These are phyloP conservation scores for Juglanconis oblonga DNA, from an alignment of 2,329 filamentous ascomycete genomes.

Conservation along the genomic window DNA sequence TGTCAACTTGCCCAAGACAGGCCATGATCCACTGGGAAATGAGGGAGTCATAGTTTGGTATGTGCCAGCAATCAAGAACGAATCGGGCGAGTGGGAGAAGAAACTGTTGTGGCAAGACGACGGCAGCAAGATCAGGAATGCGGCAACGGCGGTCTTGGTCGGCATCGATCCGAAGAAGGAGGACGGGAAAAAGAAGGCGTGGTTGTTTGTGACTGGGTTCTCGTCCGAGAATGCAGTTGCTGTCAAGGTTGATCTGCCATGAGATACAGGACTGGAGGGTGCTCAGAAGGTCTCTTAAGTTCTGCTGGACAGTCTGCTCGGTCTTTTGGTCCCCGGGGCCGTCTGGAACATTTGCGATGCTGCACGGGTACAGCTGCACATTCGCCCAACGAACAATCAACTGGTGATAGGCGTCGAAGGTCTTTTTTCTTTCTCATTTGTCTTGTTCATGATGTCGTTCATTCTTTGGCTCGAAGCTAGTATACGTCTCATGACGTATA, in stretches of 20 bases:
- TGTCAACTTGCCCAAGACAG: constrained; percentile 32
- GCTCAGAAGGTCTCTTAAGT: no score
- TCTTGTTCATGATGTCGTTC: no score
- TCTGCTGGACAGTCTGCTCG: no score
- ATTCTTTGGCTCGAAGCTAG: no score
- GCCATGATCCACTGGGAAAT: constrained; percentile 32
- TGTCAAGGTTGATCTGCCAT: constrained; percentile 47
- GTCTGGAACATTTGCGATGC: no score
- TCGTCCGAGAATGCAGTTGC: constrained; percentile 47
- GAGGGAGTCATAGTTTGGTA: constrained; percentile 49
- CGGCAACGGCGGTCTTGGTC: constrained; percentile 51
- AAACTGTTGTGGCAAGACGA: constrained; percentile 58
- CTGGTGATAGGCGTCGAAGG: no score
- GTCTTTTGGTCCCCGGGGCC: no score
- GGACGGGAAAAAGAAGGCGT: constrained; percentile 44
- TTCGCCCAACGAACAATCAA: no score
- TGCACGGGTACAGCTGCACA: no score
- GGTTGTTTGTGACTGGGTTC: constrained; percentile 58
- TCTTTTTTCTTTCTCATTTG: no score
- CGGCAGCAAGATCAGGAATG: constrained; percentile 44
- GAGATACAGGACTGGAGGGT: background rate
- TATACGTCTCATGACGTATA: no score
- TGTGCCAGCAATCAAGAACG: constrained; percentile 17
- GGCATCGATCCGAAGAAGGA: constrained; percentile 46
- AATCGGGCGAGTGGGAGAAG: constrained; percentile 35